These are phyloP conservation scores for Boeremia lycopersici DNA, from an alignment of 2,329 filamentous ascomycete species.

Conservation along the genomic window DNA sequence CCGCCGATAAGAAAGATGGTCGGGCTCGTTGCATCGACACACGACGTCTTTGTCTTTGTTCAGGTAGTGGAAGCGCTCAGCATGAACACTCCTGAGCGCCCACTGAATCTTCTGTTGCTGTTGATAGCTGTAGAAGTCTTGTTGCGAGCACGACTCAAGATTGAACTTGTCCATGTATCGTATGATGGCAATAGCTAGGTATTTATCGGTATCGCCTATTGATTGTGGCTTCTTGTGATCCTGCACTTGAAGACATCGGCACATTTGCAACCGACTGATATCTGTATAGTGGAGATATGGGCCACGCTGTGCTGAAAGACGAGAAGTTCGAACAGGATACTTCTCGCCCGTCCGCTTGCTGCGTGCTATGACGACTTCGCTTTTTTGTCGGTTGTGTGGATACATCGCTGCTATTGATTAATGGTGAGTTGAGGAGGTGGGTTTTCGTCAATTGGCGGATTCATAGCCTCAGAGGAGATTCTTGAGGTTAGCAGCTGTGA, in stretches of 20 bases:
- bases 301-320: background rate
- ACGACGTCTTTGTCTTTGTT: slow-evolving; percentile 14
- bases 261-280: background rate
- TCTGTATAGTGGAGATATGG: background rate
- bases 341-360: slow-evolving; percentile 9
- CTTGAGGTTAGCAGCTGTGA: too few relatives aligned
- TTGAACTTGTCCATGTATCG: slow-evolving; percentile 19
- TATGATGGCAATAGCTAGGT: slow-evolving; percentile 8
- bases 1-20: background rate
- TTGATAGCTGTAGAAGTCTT: background rate
- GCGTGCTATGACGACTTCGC: slow-evolving; percentile 9
- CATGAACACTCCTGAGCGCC: background rate
- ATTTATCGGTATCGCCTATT: background rate
- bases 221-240: background rate
- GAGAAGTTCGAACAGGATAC: background rate
- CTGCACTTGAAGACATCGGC: background rate
- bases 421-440: too few relatives aligned
- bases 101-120: background rate
- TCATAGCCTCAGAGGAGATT: too few relatives aligned
- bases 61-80: slow-evolving; percentile 23
- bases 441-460: too few relatives aligned
- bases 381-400: background rate
- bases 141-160: slow-evolving; percentile 6
- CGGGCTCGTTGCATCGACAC: slow-evolving; percentile 20
- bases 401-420: background rate